Evolutionary conservation across 2,329 filamentous ascomycete species (phyloP).

Genomic region (Aureobasidium sp.): DNA sequence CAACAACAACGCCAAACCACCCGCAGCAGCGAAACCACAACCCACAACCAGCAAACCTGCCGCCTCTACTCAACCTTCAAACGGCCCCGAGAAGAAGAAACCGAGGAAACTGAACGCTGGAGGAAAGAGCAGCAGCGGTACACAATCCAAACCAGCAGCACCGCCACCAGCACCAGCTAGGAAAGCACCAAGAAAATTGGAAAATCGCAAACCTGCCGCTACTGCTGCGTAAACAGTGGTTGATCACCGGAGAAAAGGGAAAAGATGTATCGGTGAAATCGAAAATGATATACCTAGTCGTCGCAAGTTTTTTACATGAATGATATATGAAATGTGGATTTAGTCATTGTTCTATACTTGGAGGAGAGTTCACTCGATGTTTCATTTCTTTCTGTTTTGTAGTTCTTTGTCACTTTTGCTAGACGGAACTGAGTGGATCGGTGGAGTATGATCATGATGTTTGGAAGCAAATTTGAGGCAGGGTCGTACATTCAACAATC

Average conservation of each 20-base stretch:
- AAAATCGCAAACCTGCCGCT: constrained; percentile 18
- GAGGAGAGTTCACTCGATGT: no score
- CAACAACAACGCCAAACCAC: no score
- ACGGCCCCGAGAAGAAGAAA: constrained; percentile 17
- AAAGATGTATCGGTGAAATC: no score
- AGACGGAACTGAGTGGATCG: no score
- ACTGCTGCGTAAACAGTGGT: not conserved
- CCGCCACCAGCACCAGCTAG: constrained; percentile 1
- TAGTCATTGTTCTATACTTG: no score
- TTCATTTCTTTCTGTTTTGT: no score
- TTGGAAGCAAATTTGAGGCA: not conserved
- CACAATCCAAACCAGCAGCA: not conserved
- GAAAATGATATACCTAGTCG: no score
- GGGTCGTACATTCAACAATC: not conserved
- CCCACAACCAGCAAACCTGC: constrained; percentile 12
- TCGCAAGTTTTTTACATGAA: no score
- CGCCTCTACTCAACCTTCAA: constrained; percentile 6
- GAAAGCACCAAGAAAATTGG: constrained; percentile 23
- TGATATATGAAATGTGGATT: no score
- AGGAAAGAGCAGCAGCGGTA: constrained; percentile 7
- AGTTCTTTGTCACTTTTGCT: no score
- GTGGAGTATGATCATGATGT: not conserved
- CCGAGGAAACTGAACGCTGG: constrained; percentile 21
- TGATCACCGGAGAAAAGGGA: not conserved
- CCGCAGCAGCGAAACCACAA: constrained; percentile 12